These are phyloP conservation scores for Pseudomassariella vexata DNA, from an alignment of 2,329 filamentous ascomycete species.

Conservation along the genomic window DNA sequence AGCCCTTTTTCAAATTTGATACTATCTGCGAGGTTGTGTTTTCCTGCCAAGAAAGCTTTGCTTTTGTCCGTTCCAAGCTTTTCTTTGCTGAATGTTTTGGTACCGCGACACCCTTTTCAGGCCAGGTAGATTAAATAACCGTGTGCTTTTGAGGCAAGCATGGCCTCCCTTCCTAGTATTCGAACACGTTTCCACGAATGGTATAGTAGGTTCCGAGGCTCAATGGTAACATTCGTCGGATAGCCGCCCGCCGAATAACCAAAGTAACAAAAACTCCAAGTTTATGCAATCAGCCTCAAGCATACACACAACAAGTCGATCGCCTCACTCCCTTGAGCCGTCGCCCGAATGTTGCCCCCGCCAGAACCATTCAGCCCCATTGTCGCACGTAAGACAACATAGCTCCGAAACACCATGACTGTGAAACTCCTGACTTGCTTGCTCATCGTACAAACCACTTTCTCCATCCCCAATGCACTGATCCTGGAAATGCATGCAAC, in stretches of 20 bases:
- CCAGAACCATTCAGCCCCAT: background rate
- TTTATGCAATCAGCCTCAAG: conserved; percentile 5
- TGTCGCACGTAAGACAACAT: background rate
- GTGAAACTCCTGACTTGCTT: conserved; percentile 11
- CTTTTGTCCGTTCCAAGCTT: conserved; percentile 16
- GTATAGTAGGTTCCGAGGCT: conserved; percentile 2
- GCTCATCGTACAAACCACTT: conserved; percentile 25
- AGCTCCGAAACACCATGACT: conserved; percentile 22
- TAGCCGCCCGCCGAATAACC: no score
- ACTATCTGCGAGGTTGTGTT: conserved; percentile 25
- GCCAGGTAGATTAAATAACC: conserved; percentile 18
- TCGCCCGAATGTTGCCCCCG: background rate
- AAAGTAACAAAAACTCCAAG: conserved; percentile 3
- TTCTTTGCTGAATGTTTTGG: conserved; percentile 15
- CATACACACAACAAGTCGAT: background rate
- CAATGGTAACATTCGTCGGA: no score
- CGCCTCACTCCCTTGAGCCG: conserved; percentile 2
- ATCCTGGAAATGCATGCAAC: conserved; percentile 36
- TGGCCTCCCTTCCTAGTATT: conserved; percentile 6
- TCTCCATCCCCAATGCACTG: conserved; percentile 24
- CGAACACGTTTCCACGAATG: conserved; percentile 2
- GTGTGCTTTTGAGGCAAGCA: conserved; percentile 14
- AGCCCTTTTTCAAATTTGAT: conserved; percentile 21
- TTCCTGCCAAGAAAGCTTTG: conserved; percentile 16
- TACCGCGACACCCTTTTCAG: conserved; percentile 25